Conservation (phyloP, 2,329 filamentous ascomycete genomes). For the Colletotrichum phormii region DNA sequence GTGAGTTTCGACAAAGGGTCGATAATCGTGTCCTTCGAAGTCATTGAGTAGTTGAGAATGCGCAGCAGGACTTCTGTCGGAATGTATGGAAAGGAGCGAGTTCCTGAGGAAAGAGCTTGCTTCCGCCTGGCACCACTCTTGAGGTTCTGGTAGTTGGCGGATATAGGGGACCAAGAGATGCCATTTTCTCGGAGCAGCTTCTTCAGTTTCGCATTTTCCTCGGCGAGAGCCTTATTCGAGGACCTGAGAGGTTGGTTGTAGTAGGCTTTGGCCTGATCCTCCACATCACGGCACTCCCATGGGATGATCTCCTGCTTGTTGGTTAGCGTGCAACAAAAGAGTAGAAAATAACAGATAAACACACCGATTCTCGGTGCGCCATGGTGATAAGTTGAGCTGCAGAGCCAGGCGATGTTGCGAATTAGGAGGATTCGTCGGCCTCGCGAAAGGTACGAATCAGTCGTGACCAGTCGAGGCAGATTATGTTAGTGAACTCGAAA, state of each 20-base stretch:
- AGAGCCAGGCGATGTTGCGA: background rate
- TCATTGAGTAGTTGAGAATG: slow-evolving; percentile 64
- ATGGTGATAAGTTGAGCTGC: slow-evolving; percentile 1
- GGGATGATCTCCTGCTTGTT: slow-evolving; percentile 49
- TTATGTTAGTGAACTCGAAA: background rate
- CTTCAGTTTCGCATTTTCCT: slow-evolving; percentile 64
- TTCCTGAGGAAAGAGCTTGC: slow-evolving; percentile 39
- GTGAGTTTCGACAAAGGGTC: slow-evolving; percentile 62
- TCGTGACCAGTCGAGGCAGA: background rate
- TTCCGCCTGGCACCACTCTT: slow-evolving; percentile 41
- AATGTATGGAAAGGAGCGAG: slow-evolving; percentile 52
- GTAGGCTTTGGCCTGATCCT: slow-evolving; percentile 60
- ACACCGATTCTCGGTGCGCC: slow-evolving; percentile 26
- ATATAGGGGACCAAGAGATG: slow-evolving; percentile 60
- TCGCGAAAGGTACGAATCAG: background rate
- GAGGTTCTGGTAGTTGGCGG: slow-evolving; percentile 44
- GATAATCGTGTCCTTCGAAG: slow-evolving; percentile 61
- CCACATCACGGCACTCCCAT: slow-evolving; percentile 64
- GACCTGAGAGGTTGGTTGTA: slow-evolving; percentile 62
- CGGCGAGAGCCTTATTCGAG: slow-evolving; percentile 56
- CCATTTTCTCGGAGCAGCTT: slow-evolving; percentile 63
- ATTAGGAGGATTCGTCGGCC: background rate
- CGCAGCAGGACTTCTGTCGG: slow-evolving; percentile 65
- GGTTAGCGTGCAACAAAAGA: background rate
- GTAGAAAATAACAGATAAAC: background rate